Base-by-base conservation (phyloP, 768 basidiomycete species). In the Thelephora aurantiotincta region DNA sequence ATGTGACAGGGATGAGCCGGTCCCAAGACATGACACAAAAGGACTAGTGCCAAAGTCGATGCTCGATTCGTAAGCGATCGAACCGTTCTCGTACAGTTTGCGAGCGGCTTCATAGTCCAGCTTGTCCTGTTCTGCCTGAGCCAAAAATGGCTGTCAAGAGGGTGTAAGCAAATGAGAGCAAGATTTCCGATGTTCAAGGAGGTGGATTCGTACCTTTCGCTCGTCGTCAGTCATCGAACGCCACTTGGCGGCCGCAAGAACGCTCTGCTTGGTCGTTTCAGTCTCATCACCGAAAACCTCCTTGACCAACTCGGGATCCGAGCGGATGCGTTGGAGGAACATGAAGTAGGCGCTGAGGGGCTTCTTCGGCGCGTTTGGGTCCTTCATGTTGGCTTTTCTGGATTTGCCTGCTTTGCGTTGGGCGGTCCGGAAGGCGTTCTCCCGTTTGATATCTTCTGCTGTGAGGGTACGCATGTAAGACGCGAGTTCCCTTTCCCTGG, bases 341-440 rank as follows among this genome's bases (percentile, higher is more conserved):
- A 93, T 86, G 54, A 96, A 94, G 58, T 94, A 96, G 0, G 92
- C 90, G 59, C 80, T 83, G 38, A 94, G 75, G 5, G 92, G 92
- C 60, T 94, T 94, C 78, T 91, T 93, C 2, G 92, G 92, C 6
- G 90, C 92, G 59, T 96, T 94, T 33, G 91, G 91, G 61, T 96
- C 91, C 68, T 93, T 94, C 65, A 96, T 85, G 61, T 96, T 96
- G 54, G 83, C 83, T 73, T 84, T 88, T 52, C 89, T 74, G 35
- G 86, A 91, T 64, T 90, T 91, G 52, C 92, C 92, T 13, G 87
- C 84, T 65, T 89, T 90, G 50, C 92, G 80, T 65, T 94, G 91
- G 26, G 89, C 88, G 35, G 92, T 80, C 36, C 92, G 81, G 66
- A 82, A 96, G 6, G 70, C 72, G 61, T 96, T 96, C 74, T 96